phyloP scores from a whole-genome alignment of 495 filamentous ascomycete species.

The Aspergillus campestris region DNA sequence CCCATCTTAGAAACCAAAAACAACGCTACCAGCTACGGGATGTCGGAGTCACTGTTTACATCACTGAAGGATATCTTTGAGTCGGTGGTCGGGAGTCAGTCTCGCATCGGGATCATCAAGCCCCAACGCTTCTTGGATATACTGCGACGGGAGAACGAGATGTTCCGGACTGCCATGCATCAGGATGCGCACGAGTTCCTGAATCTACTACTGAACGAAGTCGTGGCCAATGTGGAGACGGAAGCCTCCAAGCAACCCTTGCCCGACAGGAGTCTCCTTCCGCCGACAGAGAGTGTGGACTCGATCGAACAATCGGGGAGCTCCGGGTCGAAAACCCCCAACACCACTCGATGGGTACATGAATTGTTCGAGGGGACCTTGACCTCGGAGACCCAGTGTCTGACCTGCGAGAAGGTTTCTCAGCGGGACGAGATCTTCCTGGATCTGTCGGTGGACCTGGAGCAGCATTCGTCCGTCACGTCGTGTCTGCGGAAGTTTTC shows the following conservation, averaged over 20 bases:
- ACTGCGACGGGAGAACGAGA: constrained; percentile 87
- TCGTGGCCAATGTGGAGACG: constrained; percentile 86
- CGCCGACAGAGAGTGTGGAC: constrained; percentile 30
- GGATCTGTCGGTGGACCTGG: constrained; percentile 91
- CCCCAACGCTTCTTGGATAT: constrained; percentile 91
- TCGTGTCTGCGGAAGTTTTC: constrained; percentile 94
- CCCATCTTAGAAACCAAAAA: constrained; percentile 77
- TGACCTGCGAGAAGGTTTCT: constrained; percentile 93
- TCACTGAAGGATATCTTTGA: constrained; percentile 95
- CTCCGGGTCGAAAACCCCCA: constrained; percentile 35
- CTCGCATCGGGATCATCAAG: constrained; percentile 83
- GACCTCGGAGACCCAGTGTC: constrained; percentile 91
- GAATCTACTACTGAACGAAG: constrained; percentile 89
- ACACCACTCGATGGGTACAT: constrained; percentile 84
- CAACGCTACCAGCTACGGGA: constrained; percentile 73
- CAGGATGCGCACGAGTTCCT: constrained; percentile 98
- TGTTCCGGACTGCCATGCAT: constrained; percentile 95
- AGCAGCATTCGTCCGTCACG: constrained; percentile 93
- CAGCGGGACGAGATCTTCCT: constrained; percentile 92
- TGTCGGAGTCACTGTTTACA: constrained; percentile 91
- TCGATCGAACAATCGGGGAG: constrained; percentile 37
- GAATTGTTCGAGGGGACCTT: constrained; percentile 92
- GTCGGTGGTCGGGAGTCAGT: constrained; percentile 71
- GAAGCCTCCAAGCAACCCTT: constrained; percentile 53
- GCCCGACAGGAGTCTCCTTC: constrained; percentile 25